Base-by-base conservation (phyloP, 768 basidiomycete genomes). In the Mycena amicta region DNA sequence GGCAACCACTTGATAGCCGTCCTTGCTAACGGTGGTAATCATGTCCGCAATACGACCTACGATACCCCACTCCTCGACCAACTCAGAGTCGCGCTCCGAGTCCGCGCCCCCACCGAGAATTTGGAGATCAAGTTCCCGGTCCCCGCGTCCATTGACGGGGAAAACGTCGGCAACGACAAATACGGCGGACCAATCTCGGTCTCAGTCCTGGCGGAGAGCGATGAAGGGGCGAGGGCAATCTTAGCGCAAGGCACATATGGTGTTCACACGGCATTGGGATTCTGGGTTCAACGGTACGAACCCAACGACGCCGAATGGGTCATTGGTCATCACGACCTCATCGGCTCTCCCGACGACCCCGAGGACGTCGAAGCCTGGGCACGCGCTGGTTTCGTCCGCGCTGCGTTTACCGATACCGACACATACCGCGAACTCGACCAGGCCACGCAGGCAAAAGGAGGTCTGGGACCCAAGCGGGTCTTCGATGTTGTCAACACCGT, bases 401-500 rank as follows among this genome's bases (percentile, higher is more conserved):
- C 6, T 2, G 53, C 55, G 5, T 51, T 16, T 50, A 5, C 29
- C 3, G 16, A 41, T 41, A 13, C 2, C 3, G 11, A 4, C n/a
- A 45, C 37, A 27, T 57, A 25, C 50, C 49, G 28, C 18, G 22
- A 1, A 28, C 2, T 46, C 15, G 50, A 57, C 40, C 56, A 52
- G 40, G 2, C 27, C 20, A 57, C 56, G 1, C 50, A 51, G 16
- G 29, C 12, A 0, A 20, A 15, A 0, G 57, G 22, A 3, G 51
- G 57, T 2, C 31, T 37, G 6, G 5, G 26, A 22, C 3, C 8
- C 0, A n/a, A 5, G 2, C 57, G 57, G 5, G 51, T 47, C 45
- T 58, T 58, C 26, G 51, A 28, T 16, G 43, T 16, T 20, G 43
- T 53, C 51, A 53, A 58, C n/a, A 58, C 51, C 23, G 13, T 53